Conservation (phyloP, 2,329 filamentous ascomycete genomes). For the Fusarium sp. region DNA sequence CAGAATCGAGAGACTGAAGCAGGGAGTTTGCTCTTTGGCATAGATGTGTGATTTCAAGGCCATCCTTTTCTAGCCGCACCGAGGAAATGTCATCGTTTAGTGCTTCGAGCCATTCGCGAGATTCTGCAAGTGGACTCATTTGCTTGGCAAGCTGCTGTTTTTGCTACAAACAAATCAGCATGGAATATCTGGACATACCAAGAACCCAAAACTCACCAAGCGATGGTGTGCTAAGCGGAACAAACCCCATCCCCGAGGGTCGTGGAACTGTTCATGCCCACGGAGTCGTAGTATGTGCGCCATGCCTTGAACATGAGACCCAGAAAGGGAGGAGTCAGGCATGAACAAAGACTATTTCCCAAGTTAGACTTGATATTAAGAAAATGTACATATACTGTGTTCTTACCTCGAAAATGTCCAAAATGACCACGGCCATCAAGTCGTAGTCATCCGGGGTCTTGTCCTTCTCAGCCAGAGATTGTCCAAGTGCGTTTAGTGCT, state of each 20-base stretch:
- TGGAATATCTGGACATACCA: too few species aligned
- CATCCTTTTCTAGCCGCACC: constrained; percentile 32
- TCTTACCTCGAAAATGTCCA: constrained; percentile 53
- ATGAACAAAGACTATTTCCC: constrained; percentile 47
- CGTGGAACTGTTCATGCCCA: constrained; percentile 48
- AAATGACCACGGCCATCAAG: constrained; percentile 52
- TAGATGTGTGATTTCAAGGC: constrained; percentile 21
- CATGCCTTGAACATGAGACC: constrained; percentile 53
- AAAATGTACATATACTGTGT: background rate
- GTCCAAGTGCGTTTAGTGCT: constrained; percentile 47
- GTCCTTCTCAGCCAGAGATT: constrained; percentile 43
- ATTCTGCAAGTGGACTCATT: constrained; percentile 42
- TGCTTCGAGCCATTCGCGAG: constrained; percentile 43
- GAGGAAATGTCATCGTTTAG: constrained; percentile 41
- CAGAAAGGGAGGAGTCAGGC: constrained; percentile 36
- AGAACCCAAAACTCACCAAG: constrained; percentile 26
- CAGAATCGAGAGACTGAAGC: constrained; percentile 24
- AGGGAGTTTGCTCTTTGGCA: constrained; percentile 47
- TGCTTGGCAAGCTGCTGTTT: constrained; percentile 50
- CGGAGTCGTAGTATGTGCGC: constrained; percentile 52
- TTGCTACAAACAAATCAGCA: constrained; percentile 36
- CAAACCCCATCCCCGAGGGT: constrained; percentile 51
- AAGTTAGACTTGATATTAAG: background rate
- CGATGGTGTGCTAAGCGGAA: constrained; percentile 54
- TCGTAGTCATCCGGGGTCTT: constrained; percentile 53